Conservation (phyloP, 495 filamentous ascomycete genomes). For the Lophiostoma macrostomum region DNA sequence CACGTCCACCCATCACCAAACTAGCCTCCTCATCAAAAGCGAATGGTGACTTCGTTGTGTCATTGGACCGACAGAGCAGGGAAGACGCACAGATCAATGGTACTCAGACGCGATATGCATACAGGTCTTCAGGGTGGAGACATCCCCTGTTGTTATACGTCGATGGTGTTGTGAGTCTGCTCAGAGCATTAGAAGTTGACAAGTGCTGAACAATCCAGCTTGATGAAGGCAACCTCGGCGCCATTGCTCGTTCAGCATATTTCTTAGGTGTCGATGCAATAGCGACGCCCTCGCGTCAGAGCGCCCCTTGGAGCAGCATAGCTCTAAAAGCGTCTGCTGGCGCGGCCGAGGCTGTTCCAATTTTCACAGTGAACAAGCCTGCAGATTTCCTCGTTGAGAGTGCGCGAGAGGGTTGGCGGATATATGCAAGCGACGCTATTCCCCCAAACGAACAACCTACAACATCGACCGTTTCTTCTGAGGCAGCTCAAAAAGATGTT, state of each 20-base stretch:
- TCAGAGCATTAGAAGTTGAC: background rate
- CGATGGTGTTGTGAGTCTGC: slow-evolving; percentile 60
- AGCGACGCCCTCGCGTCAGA: slow-evolving; percentile 41
- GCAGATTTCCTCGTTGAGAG: slow-evolving; percentile 66
- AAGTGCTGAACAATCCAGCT: slow-evolving; percentile 40
- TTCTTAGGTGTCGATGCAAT: slow-evolving; percentile 78
- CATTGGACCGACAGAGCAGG: slow-evolving; percentile 62
- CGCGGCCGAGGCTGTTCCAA: slow-evolving; percentile 71
- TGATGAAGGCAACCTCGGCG: slow-evolving; percentile 87
- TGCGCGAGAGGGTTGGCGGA: slow-evolving; percentile 69
- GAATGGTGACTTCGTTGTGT: slow-evolving; percentile 49
- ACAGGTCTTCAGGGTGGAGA: slow-evolving; percentile 44
- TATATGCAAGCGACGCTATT: slow-evolving; percentile 57
- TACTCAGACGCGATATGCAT: slow-evolving; percentile 41
- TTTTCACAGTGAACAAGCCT: slow-evolving; percentile 64
- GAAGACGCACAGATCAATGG: slow-evolving; percentile 75
- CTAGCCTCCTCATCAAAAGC: slow-evolving; percentile 44
- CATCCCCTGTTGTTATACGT: slow-evolving; percentile 78
- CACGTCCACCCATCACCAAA: slow-evolving; percentile 63
- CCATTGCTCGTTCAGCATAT: slow-evolving; percentile 78
- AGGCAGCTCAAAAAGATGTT: background rate
- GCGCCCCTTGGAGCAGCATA: slow-evolving; percentile 68
- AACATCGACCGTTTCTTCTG: background rate
- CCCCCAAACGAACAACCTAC: background rate
- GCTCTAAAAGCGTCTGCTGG: slow-evolving; percentile 84